Evolutionary conservation across 2,329 filamentous ascomycete species (phyloP), one percentile per base, ranked within the genome.

Genomic region (Fusarium coicis): DNA sequence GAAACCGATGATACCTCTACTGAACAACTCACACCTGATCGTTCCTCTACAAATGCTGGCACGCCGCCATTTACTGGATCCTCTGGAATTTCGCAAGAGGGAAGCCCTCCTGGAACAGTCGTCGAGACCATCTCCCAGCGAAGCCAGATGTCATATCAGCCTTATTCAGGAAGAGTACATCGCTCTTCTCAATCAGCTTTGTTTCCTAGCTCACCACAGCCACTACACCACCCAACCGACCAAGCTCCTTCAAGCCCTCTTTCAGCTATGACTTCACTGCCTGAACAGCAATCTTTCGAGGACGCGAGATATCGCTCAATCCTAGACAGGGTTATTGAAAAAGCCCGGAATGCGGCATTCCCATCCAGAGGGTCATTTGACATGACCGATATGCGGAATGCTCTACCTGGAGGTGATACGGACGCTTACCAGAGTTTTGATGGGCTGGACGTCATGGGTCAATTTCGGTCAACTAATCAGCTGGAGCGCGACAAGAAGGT

Each of bases 101-200:
- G 30, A 44, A 57, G 28, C 10, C 26, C 16, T 47, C 32, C 44
- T 7, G 61, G 62, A 69, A 68, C 54, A 47, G 1, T 53, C 21
- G 42, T 62, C 40, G 59, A 71, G 42, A 32, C 32, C 5, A 50
- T 60, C 39, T 72, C 62, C 42, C 62, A 30, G 37, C 59, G 36
- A 49, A 66, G 58, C 43, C 54, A 61, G 10, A 57, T 66, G 50
- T 55, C 61, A 54, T 28, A 63, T 37, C 64, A 54, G 39, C 8
- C 26, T 43, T 11, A n/a, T 43, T 19, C 28, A 34, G 53, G 37
- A 21, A 34, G 53, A 9, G 10, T 43, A 19, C 14, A 34, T 43
- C 21, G 12, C 28, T 23, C 53, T 7, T 34, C 28, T 34, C 21
- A 34, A 21, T 19, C 39, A 6, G 16, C 34, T 12, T 43, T 52